Evolutionary conservation across 2,329 filamentous ascomycete genomes (phyloP), one percentile per base, ranked within the genome.

Genomic region (Penicillium sp.): DNA sequence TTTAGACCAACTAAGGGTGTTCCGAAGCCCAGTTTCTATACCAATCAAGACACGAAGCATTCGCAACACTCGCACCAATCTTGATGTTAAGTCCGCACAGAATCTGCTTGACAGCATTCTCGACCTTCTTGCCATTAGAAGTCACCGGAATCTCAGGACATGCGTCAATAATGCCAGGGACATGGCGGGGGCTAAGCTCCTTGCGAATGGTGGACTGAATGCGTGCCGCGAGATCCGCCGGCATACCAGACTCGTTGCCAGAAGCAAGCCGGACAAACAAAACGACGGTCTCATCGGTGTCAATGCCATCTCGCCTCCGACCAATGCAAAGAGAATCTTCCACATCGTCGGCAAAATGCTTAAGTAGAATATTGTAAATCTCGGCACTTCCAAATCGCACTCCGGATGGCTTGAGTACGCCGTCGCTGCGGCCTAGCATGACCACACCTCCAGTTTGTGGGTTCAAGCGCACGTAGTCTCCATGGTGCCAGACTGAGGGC

Each of bases 51-150:
- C 93, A 92, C 65, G 88, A 89, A 2, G 90, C 88, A 73, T 97
- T 97, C 5, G 91, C 91, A n/a, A 97, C 93, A 69, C 91, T 96
- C 0, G 93, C 92, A 49, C 91, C 92, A 0, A 91, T 94, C 79
- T 92, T 93, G 63, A 97, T 86, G 52, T 90, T 85, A 75, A 93
- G 79, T 0, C 93, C 93, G 29, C 91, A 96, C 1, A 99, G 78
- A 44, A 97, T 97, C 76, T 97, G 93, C 80, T 97, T 97, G 6
- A 97, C 93, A 0, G 91, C 91, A 48, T 96, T 92, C 74, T 99
- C 93, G 59, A 99, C 91, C 86, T 97, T 99, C 81, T 99, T 99
- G 53, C 93, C 93, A 70, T 99, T 99, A 2, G 88, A 87, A 17
- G 94, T 97, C 65, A 93, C 87, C 0, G 93, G 94, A 19, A 99